These are phyloP conservation scores for Cetraspora pellucida DNA, from an alignment of 192 early-diverging fungal species.

Conservation along the genomic window DNA sequence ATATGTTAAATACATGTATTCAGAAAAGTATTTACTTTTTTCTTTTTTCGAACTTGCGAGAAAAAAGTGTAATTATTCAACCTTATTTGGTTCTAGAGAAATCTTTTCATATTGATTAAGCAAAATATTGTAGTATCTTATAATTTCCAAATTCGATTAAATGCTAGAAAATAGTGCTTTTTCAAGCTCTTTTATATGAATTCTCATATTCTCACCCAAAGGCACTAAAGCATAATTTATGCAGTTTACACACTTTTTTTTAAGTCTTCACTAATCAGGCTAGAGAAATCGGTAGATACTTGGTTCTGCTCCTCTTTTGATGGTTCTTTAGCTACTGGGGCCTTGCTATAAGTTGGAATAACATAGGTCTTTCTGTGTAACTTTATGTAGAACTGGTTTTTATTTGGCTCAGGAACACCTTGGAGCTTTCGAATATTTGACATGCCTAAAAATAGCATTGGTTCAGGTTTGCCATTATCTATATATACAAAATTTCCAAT, in stretches of 20 bases:
- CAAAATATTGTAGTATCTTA: background rate
- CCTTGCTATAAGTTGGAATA: constrained; percentile 20
- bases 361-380: background rate
- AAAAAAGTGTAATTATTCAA: too few species aligned
- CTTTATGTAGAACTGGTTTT: background rate
- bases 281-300: background rate
- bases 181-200: too few species aligned
- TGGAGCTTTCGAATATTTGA: background rate
- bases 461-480: background rate
- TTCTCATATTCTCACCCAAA: background rate
- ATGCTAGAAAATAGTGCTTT: too few species aligned
- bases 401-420: background rate
- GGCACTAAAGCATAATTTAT: too few species aligned
- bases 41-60: too few species aligned
- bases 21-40: too few species aligned
- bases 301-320: background rate
- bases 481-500: background rate
- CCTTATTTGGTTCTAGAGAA: too few species aligned
- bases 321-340: background rate
- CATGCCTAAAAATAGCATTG: background rate
- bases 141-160: background rate
- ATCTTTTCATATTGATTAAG: background rate
- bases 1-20: too few species aligned
- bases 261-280: background rate
- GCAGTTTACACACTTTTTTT: background rate